A percentile compares a stretch with the other conserved stretches of the same genome.
phyloP scores from a whole-genome alignment of 2,329 filamentous ascomycete species.

The Talaromyces atroroseus region DNA sequence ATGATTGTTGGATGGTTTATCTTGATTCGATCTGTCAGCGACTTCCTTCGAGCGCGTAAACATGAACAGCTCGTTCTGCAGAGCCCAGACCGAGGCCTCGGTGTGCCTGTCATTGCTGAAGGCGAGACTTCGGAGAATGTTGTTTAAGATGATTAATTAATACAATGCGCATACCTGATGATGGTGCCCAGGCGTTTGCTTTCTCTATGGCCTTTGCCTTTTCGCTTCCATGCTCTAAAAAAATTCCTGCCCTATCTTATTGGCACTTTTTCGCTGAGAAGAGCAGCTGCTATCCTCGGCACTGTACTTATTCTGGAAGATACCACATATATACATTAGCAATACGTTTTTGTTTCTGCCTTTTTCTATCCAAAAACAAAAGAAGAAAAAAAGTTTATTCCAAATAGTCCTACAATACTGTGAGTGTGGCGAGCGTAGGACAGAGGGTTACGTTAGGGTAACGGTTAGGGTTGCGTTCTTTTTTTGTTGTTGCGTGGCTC shows the following conservation, averaged over 20 bases:
- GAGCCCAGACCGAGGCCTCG: conserved; percentile 82
- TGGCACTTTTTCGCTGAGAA: background rate
- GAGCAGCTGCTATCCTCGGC: background rate
- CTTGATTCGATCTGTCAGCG: conserved; percentile 84
- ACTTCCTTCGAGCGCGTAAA: conserved; percentile 79
- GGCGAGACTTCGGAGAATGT: conserved; percentile 74
- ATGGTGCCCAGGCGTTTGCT: conserved; percentile 11
- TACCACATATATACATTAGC: conserved; percentile 12
- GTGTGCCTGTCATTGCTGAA: conserved; percentile 78
- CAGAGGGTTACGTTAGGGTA: background rate
- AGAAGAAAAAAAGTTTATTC: no score
- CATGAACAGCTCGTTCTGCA: conserved; percentile 92
- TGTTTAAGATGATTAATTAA: conserved; percentile 49
- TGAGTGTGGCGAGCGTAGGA: no score
- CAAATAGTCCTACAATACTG: no score
- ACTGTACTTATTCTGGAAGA: conserved; percentile 11
- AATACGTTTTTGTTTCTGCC: background rate
- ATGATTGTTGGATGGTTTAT: conserved; percentile 99
- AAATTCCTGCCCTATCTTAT: background rate
- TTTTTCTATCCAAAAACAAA: background rate
- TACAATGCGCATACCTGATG: conserved; percentile 4
- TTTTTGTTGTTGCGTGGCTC: background rate
- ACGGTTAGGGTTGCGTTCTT: background rate
- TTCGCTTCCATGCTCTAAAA: background rate
- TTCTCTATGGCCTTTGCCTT: background rate